phyloP scores from a whole-genome alignment of 176 grass and related monocot genomes.

The Paspalum vaginatum region DNA sequence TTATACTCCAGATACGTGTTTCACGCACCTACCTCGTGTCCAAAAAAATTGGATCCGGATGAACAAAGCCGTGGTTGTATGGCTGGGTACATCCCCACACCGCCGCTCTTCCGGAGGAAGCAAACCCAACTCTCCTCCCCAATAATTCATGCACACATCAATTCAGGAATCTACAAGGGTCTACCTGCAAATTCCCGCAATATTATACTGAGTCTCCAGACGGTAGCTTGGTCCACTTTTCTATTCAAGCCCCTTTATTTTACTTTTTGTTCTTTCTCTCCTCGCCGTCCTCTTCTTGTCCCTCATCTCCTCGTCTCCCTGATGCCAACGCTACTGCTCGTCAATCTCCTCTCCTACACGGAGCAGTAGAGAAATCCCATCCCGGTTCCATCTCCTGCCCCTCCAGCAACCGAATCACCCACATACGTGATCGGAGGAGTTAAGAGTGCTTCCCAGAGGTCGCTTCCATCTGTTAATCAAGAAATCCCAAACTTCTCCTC shows the following conservation, averaged over 20 bases:
- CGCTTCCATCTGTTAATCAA: conserved; percentile 37
- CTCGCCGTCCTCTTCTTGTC: neutral
- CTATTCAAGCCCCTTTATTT: conserved; percentile 8
- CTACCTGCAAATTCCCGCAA: neutral
- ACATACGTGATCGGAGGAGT: conserved; percentile 32
- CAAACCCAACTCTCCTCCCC: conserved; percentile 17
- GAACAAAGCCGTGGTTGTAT: conserved; percentile 13
- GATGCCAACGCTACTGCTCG: conserved; percentile 22
- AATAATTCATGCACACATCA: conserved; percentile 38
- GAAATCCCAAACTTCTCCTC: conserved; percentile 34
- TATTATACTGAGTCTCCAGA: conserved; percentile 6
- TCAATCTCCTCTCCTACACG: conserved; percentile 32
- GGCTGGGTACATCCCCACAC: neutral
- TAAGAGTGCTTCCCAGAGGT: conserved; percentile 44
- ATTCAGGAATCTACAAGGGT: neutral
- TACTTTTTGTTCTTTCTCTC: conserved; percentile 23
- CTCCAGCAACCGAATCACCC: conserved; percentile 37
- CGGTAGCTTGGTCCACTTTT: conserved; percentile 37
- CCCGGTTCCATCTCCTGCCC: neutral
- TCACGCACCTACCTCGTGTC: neutral
- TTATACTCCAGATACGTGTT: neutral
- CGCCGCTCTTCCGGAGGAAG: conserved; percentile 27
- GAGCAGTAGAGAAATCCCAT: conserved; percentile 21
- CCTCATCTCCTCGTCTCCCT: conserved; percentile 27
- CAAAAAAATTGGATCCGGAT: neutral